A percentile compares a stretch with the other conserved stretches of the same genome.
phyloP scores from a whole-genome alignment of 202 grass and related monocot genomes.

The Dendrocalamus latiflorus region DNA sequence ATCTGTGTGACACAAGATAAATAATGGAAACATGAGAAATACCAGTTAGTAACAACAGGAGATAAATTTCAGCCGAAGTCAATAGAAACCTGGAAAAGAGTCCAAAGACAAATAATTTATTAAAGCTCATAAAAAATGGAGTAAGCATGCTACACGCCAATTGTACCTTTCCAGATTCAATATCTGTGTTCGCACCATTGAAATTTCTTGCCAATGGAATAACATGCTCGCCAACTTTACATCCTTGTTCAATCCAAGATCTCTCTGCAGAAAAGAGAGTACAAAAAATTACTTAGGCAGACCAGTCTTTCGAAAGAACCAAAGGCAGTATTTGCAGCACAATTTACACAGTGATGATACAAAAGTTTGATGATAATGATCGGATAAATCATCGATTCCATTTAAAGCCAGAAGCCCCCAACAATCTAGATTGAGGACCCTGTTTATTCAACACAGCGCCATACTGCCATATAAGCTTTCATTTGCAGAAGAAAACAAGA shows the following conservation, averaged over 20 bases:
- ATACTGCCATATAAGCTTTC: not conserved
- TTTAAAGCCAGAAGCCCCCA: not conserved
- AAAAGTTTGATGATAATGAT: not conserved
- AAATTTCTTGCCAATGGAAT: conserved; percentile 98
- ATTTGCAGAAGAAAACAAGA: conserved; percentile 7
- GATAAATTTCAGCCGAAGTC: not conserved
- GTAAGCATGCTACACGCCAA: conserved; percentile 26
- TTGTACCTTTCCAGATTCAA: conserved; percentile 61
- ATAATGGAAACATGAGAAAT: conserved; percentile 5
- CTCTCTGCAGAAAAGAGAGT: conserved; percentile 63
- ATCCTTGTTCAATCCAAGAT: conserved; percentile 91
- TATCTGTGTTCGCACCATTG: conserved; percentile 54
- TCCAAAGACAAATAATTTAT: not conserved
- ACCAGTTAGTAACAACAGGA: not conserved
- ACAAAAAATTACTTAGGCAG: not conserved
- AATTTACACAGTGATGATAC: conserved; percentile 7
- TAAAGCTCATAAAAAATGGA: not conserved
- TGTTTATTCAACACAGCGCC: not conserved
- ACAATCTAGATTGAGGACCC: not conserved
- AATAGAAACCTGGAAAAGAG: not conserved
- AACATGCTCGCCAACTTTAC: conserved; percentile 89
- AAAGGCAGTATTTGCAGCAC: conserved; percentile 3
- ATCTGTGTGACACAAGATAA: conserved; percentile 34
- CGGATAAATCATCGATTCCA: conserved; percentile 1
- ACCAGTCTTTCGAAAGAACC: not conserved